These are phyloP conservation scores for Solanum hybrid DNA, from an alignment of 305 asterid genomes.

Conservation along the genomic window DNA sequence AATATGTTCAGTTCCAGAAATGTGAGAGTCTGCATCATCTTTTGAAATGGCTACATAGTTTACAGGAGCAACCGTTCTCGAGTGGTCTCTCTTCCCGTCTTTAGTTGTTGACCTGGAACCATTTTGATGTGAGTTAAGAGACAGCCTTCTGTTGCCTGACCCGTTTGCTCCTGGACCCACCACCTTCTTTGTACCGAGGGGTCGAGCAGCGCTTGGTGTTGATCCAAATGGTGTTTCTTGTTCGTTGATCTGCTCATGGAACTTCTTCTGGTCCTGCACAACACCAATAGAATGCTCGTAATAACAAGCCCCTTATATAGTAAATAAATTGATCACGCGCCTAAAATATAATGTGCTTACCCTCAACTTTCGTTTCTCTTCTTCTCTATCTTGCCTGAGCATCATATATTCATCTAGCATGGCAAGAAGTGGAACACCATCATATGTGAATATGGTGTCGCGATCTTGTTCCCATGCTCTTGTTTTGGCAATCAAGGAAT, in stretches of 20 bases:
- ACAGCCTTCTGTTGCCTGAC: slow-evolving; percentile 51
- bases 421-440: slow-evolving; percentile 90
- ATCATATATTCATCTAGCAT: slow-evolving; percentile 93
- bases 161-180: slow-evolving; percentile 69
- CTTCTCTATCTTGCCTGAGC: slow-evolving; percentile 90
- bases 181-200: slow-evolving; percentile 49
- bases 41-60: slow-evolving; percentile 65
- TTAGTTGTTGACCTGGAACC: slow-evolving; percentile 59
- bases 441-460: slow-evolving; percentile 58
- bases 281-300: neutral
- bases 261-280: slow-evolving; percentile 79
- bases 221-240: slow-evolving; percentile 48
- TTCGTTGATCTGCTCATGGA: slow-evolving; percentile 74
- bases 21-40: slow-evolving; percentile 42
- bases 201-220: slow-evolving; percentile 85
- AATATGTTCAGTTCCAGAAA: slow-evolving; percentile 45
- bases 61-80: slow-evolving; percentile 51
- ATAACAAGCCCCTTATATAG: neutral
- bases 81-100: slow-evolving; percentile 57
- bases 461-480: slow-evolving; percentile 91
- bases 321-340: neutral
- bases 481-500: slow-evolving; percentile 71
- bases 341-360: slow-evolving; percentile 10
- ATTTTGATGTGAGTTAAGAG: slow-evolving; percentile 65
- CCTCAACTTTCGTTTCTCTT: slow-evolving; percentile 85